Percentiles rank a stretch among this genome's conserved stretches.
phyloP scores from a whole-genome alignment of 2,329 filamentous ascomycete genomes.

The Macrophomina phaseolina region DNA sequence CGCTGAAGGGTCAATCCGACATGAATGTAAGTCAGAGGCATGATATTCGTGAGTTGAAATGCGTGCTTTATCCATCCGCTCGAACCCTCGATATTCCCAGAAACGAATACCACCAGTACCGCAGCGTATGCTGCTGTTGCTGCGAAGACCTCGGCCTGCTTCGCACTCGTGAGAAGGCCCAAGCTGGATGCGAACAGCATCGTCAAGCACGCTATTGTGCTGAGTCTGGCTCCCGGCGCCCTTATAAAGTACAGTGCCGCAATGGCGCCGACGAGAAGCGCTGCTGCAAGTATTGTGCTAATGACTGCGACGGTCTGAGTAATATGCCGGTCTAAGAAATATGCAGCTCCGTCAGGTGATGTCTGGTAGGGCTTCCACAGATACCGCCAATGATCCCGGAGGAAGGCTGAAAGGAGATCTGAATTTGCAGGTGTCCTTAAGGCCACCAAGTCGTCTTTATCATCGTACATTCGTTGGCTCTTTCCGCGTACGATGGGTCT shows the following conservation, averaged over 20 bases:
- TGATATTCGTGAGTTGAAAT: too few relatives aligned
- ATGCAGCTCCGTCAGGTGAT: background rate
- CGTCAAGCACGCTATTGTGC: slow-evolving; percentile 25
- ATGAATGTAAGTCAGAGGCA: too few relatives aligned
- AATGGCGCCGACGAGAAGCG: background rate
- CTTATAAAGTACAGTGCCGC: background rate
- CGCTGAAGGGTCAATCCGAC: too few relatives aligned
- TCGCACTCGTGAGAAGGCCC: slow-evolving; percentile 32
- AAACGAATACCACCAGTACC: slow-evolving; percentile 35
- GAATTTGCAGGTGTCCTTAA: background rate
- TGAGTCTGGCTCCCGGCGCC: background rate
- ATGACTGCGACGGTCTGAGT: background rate
- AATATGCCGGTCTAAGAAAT: background rate
- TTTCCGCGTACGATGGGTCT: background rate
- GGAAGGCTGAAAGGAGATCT: background rate
- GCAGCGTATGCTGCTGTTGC: slow-evolving; percentile 36
- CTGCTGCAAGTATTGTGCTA: background rate
- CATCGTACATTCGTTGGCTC: background rate
- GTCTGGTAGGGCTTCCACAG: background rate
- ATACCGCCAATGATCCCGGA: background rate
- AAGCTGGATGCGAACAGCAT: slow-evolving; percentile 35
- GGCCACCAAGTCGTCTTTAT: background rate
- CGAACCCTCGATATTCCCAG: background rate
- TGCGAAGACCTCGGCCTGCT: slow-evolving; percentile 35
- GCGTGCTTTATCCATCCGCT: background rate